Conservation (phyloP, 805 yeast species). For the Clavispora carvajalis region DNA sequence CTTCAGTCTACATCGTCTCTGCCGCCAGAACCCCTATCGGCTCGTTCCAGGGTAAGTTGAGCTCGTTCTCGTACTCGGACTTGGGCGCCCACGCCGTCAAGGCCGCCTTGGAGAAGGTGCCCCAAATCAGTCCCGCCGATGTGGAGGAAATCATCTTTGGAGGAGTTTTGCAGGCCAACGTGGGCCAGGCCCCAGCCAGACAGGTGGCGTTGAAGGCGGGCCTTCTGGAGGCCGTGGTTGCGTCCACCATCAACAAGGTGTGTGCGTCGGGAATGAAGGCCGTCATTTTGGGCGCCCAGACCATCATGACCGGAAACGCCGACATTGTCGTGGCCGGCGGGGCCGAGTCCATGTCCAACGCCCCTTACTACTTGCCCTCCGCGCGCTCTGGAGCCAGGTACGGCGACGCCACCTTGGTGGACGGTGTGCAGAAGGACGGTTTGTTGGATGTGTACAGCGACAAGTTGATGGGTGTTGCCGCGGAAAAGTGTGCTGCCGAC, state of each 20-base stretch:
- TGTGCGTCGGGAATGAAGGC: conserved; percentile 97
- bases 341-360: conserved; percentile 94
- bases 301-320: conserved; percentile 81
- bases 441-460: conserved; percentile 86
- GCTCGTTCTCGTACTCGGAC: conserved; percentile 74
- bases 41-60: conserved; percentile 79
- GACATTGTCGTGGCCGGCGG: conserved; percentile 96
- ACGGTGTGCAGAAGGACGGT: conserved; percentile 92
- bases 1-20: conserved; percentile 78
- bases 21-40: conserved; percentile 96
- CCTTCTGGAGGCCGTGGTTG: conserved; percentile 70
- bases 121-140: conserved; percentile 67
- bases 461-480: conserved; percentile 92
- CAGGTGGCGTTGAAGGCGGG: conserved; percentile 94
- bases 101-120: conserved; percentile 79
- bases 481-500: conserved; percentile 92
- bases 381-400: conserved; percentile 88
- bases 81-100: conserved; percentile 91
- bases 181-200: conserved; percentile 97
- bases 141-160: conserved; percentile 93
- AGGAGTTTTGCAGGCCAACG: conserved; percentile 85
- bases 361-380: conserved; percentile 85
- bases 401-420: conserved; percentile 76
- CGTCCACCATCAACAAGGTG: conserved; percentile 91
- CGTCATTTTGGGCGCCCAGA: conserved; percentile 83